Evolutionary conservation across 148 eudicot species (phyloP), one percentile per base, ranked within the genome.

Genomic region (Fallopia convolvulus): DNA sequence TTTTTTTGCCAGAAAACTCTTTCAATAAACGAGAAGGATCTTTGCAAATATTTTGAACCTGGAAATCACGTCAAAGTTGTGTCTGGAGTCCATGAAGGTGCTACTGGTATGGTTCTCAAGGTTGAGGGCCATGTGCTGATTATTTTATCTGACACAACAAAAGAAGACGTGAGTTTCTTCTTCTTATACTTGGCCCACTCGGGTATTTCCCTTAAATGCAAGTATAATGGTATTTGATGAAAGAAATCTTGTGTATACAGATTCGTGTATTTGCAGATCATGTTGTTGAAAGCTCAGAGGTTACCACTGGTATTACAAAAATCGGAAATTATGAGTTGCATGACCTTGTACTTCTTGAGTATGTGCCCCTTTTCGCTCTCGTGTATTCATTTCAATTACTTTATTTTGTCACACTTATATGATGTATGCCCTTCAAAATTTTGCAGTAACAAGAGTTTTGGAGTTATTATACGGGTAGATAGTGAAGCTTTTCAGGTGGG

Each of bases 211-310:
- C 36, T 41, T 41, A 17, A n/a, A 30, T 14, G 26, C n/a, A 13
- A n/a, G 18, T 46, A n/a, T 73, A 73, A 46, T 21, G 11, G 20
- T 73, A 46, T 73, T 44, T 68, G 20, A 36, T 48, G 20, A 8
- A 21, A 48, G 53, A 8, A 56, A 47, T 74, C 42, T 26, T 47
- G 26, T 61, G 15, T 74, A 60, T 79, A 70, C 87, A 94, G 98
- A 75, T 94, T 21, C 93, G 97, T 58, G 97, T 94, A 12, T 92
- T 94, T 84, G 92, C 99, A 56, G 99, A 94, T 80, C 91, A 92
- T 89, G 93, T 94, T 80, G 99, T 91, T 49, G 97, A 95, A 82
- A 95, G 97, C 84, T 95, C 99, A 46, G 99, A 95, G 82, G 99
- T 95, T 77, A 93, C 99, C 5, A 87, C 99, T 58, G 99, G 99